phyloP scores from a whole-genome alignment of 2,329 filamentous ascomycete genomes.

The Diaporthe sp. region DNA sequence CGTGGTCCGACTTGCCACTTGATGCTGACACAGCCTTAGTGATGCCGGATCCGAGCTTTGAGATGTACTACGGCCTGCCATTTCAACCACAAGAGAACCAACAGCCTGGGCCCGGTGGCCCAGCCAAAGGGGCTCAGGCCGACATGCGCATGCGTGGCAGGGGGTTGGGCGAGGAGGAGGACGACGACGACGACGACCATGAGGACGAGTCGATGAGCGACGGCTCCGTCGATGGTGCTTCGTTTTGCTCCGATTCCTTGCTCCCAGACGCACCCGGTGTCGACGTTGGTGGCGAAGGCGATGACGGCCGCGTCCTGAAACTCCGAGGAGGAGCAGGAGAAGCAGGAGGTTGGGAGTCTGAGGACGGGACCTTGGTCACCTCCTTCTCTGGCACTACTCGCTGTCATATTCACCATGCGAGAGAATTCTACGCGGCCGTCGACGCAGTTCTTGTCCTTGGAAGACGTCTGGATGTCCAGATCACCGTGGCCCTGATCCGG shows the following conservation, averaged over 20 bases:
- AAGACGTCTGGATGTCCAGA: neutral
- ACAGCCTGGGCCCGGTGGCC: neutral
- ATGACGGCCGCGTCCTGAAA: neutral
- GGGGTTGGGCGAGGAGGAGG: neutral
- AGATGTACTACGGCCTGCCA: constrained; percentile 30
- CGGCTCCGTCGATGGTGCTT: neutral
- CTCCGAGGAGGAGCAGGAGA: constrained; percentile 19
- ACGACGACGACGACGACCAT: neutral
- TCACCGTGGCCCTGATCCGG: neutral
- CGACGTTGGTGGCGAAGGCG: neutral
- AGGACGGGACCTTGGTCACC: neutral
- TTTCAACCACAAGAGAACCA: neutral
- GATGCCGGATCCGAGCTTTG: constrained; percentile 31
- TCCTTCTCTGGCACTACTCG: constrained; percentile 3
- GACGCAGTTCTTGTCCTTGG: constrained; percentile 15
- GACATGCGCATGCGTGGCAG: neutral
- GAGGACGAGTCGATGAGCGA: neutral
- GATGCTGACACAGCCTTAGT: constrained; percentile 5
- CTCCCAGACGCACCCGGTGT: neutral
- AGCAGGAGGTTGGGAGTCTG: neutral
- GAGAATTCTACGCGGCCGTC: constrained; percentile 26
- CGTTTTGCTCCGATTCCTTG: constrained; percentile 3
- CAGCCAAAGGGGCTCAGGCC: neutral
- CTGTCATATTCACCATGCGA: neutral
- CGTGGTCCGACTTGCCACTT: neutral